A percentile compares a stretch with the other conserved stretches of the same genome.
These are phyloP conservation scores for Aspergillus viridinutans DNA, from an alignment of 2,329 filamentous ascomycete genomes.

Conservation along the genomic window DNA sequence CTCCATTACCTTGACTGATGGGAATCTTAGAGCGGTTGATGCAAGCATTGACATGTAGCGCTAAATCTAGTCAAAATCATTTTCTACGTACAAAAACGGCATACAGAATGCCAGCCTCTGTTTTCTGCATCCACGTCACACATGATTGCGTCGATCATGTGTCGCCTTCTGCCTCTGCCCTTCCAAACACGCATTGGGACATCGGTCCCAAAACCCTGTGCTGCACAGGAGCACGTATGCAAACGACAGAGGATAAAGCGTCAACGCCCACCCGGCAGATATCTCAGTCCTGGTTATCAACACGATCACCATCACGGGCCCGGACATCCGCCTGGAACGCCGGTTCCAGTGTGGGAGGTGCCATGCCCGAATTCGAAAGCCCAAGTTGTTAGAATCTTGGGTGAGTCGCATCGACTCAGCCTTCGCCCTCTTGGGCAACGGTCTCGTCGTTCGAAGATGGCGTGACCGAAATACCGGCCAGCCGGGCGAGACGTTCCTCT, in stretches of 20 bases:
- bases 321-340: conserved; percentile 15
- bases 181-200: conserved; percentile 11
- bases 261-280: conserved; percentile 20
- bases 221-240: conserved; percentile 7
- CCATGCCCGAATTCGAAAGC: conserved; percentile 18
- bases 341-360: conserved; percentile 19
- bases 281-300: conserved; percentile 21
- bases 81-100: conserved; percentile 29
- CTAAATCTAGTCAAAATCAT: conserved; percentile 21
- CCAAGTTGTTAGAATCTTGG: conserved; percentile 26
- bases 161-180: conserved; percentile 11
- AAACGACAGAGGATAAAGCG: conserved; percentile 15
- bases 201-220: conserved; percentile 4
- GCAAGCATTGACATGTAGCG: background rate
- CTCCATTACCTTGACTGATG: background rate
- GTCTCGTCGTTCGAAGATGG: conserved; percentile 12
- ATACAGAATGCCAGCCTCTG: conserved; percentile 25
- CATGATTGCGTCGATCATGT: conserved; percentile 21
- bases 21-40: background rate
- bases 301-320: conserved; percentile 19
- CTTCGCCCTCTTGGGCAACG: conserved; percentile 23
- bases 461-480: conserved; percentile 27
- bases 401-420: conserved; percentile 18
- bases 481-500: conserved; percentile 58
- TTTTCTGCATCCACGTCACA: conserved; percentile 24